Conservation (phyloP, 2,329 filamentous ascomycete genomes). For the Biscogniauxia sp. region DNA sequence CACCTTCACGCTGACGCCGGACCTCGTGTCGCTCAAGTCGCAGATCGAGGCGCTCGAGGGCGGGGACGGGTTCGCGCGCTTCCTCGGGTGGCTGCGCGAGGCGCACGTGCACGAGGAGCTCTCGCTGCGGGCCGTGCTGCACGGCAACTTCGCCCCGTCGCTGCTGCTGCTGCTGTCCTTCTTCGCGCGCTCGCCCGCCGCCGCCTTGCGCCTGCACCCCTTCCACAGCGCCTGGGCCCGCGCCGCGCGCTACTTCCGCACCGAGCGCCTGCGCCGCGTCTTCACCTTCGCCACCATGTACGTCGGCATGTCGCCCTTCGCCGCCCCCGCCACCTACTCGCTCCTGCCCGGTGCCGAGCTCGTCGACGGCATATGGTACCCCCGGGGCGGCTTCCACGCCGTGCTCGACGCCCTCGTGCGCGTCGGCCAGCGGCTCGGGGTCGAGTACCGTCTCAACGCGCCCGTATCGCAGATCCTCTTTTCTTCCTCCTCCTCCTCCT, state of each 20-base stretch:
- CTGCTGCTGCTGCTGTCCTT: too few relatives aligned
- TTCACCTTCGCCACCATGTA: slow-evolving; percentile 83
- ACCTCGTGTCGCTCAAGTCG: slow-evolving; percentile 66
- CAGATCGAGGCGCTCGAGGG: slow-evolving; percentile 71
- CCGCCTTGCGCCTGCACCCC: slow-evolving; percentile 64
- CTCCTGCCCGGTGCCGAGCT: slow-evolving; percentile 74
- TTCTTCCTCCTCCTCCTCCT: too few relatives aligned
- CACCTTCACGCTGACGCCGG: slow-evolving; percentile 62
- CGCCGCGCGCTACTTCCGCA: slow-evolving; percentile 66
- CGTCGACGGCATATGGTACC: slow-evolving; percentile 75
- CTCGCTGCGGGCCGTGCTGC: slow-evolving; percentile 62
- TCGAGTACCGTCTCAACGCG: slow-evolving; percentile 59
- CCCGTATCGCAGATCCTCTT: slow-evolving; percentile 56
- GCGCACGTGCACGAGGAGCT: slow-evolving; percentile 69
- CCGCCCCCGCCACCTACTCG: slow-evolving; percentile 72
- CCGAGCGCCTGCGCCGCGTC: slow-evolving; percentile 64
- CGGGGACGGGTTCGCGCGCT: slow-evolving; percentile 71
- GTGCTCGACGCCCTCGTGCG: slow-evolving; percentile 62
- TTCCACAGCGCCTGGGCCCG: slow-evolving; percentile 69
- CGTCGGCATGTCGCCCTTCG: slow-evolving; percentile 77
- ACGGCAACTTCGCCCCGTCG: slow-evolving; percentile 58
- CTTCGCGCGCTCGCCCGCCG: slow-evolving; percentile 38
- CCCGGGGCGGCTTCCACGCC: slow-evolving; percentile 66
- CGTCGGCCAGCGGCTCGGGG: slow-evolving; percentile 61
- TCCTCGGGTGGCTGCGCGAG: slow-evolving; percentile 65